Base-by-base conservation (phyloP, 768 basidiomycete species). In the Hirschioporus abietinus region DNA sequence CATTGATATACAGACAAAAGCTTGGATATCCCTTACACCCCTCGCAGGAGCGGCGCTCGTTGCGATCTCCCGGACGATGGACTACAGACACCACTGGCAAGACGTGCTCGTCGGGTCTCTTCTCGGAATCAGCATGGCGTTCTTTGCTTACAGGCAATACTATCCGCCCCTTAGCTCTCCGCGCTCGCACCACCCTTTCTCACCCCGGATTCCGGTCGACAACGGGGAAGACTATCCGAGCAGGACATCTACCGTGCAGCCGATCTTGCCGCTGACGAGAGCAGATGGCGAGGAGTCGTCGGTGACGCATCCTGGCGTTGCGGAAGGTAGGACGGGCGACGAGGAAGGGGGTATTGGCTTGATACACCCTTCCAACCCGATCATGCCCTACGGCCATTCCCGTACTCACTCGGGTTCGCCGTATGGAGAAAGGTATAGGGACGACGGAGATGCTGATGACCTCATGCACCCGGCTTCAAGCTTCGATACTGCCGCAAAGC, bases 41-140 rank as follows among this genome's bases (percentile, higher is more conserved):
- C 83, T 96, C 60, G 77, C 87, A 35, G 95, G 83, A 9, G 95
- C 94, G 1, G 80, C 88, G 12, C 78, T 93, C 4, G 89, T 93
- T 9, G 92, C 92, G 2, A 87, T 95, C 64, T 91, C 89, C 7
- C 87, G 96, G 23, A 95, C 92, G 1, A 95, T 96, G 91, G 95
- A 96, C 76, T 90, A 90, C 71, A 85, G 95, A 66, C 94, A 96
- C 76, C 94, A 96, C 75, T 95, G 93, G 91, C 88, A 93, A 6
- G 96, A 99, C 70, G 91, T 97, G 58, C 72, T 93, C 9, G 86
- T 91, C 1, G 95, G 96, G 6, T 84, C 88, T 1, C 64, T 89
- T 30, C 80, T 98, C 8, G 96, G 96, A 15, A 79, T 91, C 20
- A 73, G 82, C 60, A 78, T 92, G 66, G 81, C 93, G 20, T 90